Conservation (phyloP, 2,329 filamentous ascomycete genomes). For the Trichocomaceae sp. region DNA sequence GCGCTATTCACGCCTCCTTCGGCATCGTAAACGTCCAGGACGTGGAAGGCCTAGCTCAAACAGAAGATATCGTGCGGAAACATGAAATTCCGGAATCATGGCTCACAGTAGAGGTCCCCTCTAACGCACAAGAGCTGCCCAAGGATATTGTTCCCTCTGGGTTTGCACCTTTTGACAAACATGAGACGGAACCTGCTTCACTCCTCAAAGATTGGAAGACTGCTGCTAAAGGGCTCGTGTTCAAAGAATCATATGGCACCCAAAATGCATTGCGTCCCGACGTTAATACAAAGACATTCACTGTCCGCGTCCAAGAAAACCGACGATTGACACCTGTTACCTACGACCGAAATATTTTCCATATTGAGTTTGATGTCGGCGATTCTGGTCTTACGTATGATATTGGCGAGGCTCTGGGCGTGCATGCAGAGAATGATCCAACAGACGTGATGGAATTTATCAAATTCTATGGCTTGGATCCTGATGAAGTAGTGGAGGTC, state of each 20-base stretch:
- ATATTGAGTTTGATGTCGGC: constrained; percentile 97
- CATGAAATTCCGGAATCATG: constrained; percentile 74
- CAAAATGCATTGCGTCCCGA: constrained; percentile 72
- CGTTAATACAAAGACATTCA: constrained; percentile 73
- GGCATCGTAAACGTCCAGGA: constrained; percentile 61
- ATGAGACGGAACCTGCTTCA: constrained; percentile 60
- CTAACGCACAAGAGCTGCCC: constrained; percentile 44
- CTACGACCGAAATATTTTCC: constrained; percentile 99
- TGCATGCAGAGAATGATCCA: constrained; percentile 89
- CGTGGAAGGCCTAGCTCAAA: constrained; percentile 56
- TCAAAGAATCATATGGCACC: constrained; percentile 90
- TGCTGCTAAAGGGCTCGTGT: constrained; percentile 77
- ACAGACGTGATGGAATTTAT: constrained; percentile 78
- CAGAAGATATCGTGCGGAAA: constrained; percentile 61
- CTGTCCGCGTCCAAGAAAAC: constrained; percentile 90
- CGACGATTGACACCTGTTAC: constrained; percentile 77
- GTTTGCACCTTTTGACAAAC: constrained; percentile 73
- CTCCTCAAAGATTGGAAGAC: constrained; percentile 71
- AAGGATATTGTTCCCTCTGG: constrained; percentile 67
- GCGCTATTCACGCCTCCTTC: constrained; percentile 62
- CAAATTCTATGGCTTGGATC: constrained; percentile 75
- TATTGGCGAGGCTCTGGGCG: constrained; percentile 93
- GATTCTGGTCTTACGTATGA: constrained; percentile 88
- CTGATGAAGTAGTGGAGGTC: constrained; percentile 82
- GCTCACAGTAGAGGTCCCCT: constrained; percentile 57